Evolutionary conservation across 352 stramenopile species (phyloP), one percentile per base, ranked within the genome.

Genomic region (Phytopythium oedochilum): DNA sequence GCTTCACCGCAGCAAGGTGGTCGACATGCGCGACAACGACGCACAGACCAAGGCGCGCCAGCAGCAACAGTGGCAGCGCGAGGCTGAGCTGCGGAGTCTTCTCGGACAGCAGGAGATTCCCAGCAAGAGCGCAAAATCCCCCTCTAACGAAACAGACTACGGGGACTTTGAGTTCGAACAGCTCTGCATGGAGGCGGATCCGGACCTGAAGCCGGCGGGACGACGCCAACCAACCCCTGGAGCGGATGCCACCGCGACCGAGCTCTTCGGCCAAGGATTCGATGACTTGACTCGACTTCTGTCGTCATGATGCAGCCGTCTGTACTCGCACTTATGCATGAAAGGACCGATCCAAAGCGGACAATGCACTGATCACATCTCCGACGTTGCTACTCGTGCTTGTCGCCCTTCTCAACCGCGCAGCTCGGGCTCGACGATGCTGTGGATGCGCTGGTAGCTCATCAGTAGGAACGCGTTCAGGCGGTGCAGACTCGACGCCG

Each of bases 391-490:
- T n/a, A n/a, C n/a, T n/a, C n/a, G 29, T 9, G 17, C 60, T 63
- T 57, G 40, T 36, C 34, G 26, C 18, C 51, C 29, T 10, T 23
- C 23, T 49, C 60, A 74, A 22, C 60, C 57, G n/a, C 70, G 70
- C 25, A 65, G 49, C 25, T 89, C 76, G 0, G 78, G 78, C 32
- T 87, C 70, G 26, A 94, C 79, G 49, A 90, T 78, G 58, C 75
- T 75, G 61, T 91, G 82, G 36, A 95, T 89, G 15, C 83, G 81
- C 57, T 92, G 72, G 49, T 91, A 95, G 20, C 75, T 92, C 79
- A 92, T 92, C 39, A 91, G 53, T 36, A 94, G 53, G 44, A 95
- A 95, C 12, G 77, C 70, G 38, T 95, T 95, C 5, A 95, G 70
- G 14, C 72, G 59, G 35, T 64, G 73, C 34, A 95, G 71, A 61